Evolutionary conservation across 2,329 filamentous ascomycete genomes (phyloP), one percentile per base, ranked within the genome.

Genomic region (Penicillium olsonii): DNA sequence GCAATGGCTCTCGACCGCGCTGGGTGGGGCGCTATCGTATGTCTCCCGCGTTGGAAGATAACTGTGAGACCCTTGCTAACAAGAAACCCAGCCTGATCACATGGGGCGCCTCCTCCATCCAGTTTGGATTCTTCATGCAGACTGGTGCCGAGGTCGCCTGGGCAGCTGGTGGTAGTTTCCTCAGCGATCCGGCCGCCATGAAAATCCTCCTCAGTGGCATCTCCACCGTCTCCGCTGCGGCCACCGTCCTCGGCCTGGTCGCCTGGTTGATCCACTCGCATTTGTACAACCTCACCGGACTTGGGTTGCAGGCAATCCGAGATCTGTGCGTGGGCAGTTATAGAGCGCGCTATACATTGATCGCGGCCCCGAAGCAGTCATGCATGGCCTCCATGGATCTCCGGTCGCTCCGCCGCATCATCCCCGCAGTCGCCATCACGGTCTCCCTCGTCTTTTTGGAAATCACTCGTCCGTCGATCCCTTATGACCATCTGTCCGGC

Each of bases 61-160:
- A 22, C 26, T 15, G 22, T 17, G 5, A 12, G 10, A 19, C 35
- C 7, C 24, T 8, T 20, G 39, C 29, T 53, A 44, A 50, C 39
- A 26, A 27, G 45, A 37, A 9, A 20, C 43, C 6, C 42, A 69
- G 67, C 8, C 33, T 68, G 14, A 39, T 68, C 20, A 66, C 67
- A 8, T 63, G 64, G 44, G 64, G 57, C 18, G 63, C 68, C 2
- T 63, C 68, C 10, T 65, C 69, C 24, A 57, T 66, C 12, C 68
- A 70, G 49, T 67, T 73, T 42, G 66, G 66, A 27, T 73, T 73
- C 56, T 73, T 69, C 50, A 54, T 70, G 42, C 68, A 72, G 48
- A 73, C 70, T 2, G 70, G 70, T 7, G 67, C 66, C 27, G 70
- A 73, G 50, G 67, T 73, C 42, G 65, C 68, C 53, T 73, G 70